phyloP scores from a whole-genome alignment of 768 basidiomycete species.

The Tulasnella sp. region DNA sequence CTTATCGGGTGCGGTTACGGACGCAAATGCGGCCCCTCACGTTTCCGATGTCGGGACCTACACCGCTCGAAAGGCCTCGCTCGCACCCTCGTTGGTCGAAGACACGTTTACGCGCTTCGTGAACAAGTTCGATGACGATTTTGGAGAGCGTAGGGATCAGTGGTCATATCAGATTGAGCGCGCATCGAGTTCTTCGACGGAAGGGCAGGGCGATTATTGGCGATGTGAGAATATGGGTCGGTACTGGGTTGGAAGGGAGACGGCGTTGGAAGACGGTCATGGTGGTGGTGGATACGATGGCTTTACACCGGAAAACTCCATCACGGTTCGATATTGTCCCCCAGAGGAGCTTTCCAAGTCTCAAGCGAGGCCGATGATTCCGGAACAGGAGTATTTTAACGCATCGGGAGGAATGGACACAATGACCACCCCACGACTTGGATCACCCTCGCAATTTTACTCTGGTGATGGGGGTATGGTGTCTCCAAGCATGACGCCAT shows the following conservation, averaged over 20 bases:
- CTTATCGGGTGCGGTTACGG: constrained; percentile 18
- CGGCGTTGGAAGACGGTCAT: background rate
- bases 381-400: too few relatives aligned
- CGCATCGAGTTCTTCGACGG: background rate
- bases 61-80: constrained; percentile 3
- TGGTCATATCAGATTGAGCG: constrained; percentile 28
- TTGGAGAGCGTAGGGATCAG: constrained; percentile 27
- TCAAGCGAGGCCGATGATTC: too few relatives aligned
- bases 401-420: too few relatives aligned
- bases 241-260: constrained; percentile 44
- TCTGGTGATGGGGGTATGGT: background rate
- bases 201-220: constrained; percentile 44
- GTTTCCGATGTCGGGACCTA: background rate
- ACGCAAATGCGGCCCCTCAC: background rate
- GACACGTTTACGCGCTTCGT: constrained; percentile 31
- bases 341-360: background rate
- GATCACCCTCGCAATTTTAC: too few relatives aligned
- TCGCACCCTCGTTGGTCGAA: constrained; percentile 16
- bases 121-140: constrained; percentile 30
- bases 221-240: constrained; percentile 49
- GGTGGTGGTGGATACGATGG: constrained; percentile 4
- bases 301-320: constrained; percentile 9
- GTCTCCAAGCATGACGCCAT: background rate
- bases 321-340: constrained; percentile 2
- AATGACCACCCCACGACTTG: too few relatives aligned